phyloP scores from a whole-genome alignment of 441 rosid genomes.

The Corymbia calophylla region DNA sequence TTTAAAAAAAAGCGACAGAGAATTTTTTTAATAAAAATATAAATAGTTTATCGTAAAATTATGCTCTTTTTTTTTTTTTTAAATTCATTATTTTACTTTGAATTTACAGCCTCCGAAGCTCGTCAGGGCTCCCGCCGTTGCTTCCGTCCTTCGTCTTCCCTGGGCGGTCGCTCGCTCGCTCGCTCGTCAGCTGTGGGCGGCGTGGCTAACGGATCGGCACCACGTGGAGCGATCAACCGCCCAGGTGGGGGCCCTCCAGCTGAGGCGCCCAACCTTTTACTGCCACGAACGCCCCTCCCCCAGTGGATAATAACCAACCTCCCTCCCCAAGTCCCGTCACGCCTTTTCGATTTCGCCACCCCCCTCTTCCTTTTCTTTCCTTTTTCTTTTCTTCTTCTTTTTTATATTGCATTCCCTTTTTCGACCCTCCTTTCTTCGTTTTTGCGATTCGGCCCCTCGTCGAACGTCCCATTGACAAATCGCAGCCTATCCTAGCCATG shows the following conservation, averaged over 20 bases:
- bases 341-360: neutral
- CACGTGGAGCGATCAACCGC: slow-evolving; percentile 15
- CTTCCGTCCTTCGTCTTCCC: neutral
- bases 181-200: neutral
- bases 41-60: neutral
- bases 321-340: neutral
- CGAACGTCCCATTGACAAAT: neutral
- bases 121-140: neutral
- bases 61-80: neutral
- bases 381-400: neutral
- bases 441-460: neutral
- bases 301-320: slow-evolving; percentile 13
- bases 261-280: slow-evolving; percentile 11
- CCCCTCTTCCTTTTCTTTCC: neutral
- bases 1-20: fast-evolving
- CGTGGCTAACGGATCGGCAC: slow-evolving; percentile 5
- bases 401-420: neutral
- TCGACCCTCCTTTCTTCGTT: neutral
- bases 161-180: neutral
- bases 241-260: neutral
- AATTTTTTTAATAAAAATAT: too few species aligned
- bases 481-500: neutral
- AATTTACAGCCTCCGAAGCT: neutral
- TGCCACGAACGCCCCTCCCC: slow-evolving; percentile 22
- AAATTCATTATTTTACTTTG: neutral